Evolutionary conservation across 208 protist genomes (phyloP).

Genomic region (Plasmodiophora brassicae): DNA sequence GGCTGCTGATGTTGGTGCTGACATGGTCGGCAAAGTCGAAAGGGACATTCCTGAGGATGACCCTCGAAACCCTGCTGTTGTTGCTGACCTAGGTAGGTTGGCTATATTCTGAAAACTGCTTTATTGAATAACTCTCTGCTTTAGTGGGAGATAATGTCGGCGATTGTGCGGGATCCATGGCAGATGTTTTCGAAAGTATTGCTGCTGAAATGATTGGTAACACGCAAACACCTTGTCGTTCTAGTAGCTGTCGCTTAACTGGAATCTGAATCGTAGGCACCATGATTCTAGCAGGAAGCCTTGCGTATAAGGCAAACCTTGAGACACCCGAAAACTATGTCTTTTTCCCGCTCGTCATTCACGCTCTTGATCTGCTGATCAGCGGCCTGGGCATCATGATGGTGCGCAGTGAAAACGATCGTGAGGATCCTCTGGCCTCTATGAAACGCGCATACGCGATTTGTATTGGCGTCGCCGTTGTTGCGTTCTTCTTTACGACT

Average conservation of each 20-base stretch:
- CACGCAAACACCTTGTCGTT: too few relatives aligned
- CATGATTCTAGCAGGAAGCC: constrained; percentile 52
- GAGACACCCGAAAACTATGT: constrained; percentile 48
- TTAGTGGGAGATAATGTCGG: constrained; percentile 88
- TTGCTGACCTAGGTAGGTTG: constrained; percentile 80
- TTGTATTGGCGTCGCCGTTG: constrained; percentile 42
- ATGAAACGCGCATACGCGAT: constrained; percentile 45
- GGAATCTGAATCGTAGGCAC: constrained; percentile 21
- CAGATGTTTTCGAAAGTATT: constrained; percentile 90
- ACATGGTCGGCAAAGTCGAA: constrained; percentile 88
- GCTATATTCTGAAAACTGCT: constrained; percentile 70
- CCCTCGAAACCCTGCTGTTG: constrained; percentile 87
- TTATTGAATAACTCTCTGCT: too few relatives aligned
- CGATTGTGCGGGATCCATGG: constrained; percentile 86
- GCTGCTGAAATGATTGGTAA: constrained; percentile 83
- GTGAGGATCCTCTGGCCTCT: constrained; percentile 36
- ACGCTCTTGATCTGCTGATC: constrained; percentile 63
- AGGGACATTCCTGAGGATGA: constrained; percentile 89
- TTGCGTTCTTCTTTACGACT: constrained; percentile 40
- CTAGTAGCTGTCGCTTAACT: not conserved
- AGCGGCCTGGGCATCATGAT: constrained; percentile 62
- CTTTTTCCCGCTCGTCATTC: constrained; percentile 69
- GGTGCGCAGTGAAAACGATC: constrained; percentile 41
- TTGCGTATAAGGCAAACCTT: constrained; percentile 45
- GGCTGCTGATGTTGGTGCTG: constrained; percentile 85